Evolutionary conservation across 371 early-diverging fungal genomes (phyloP).

Genomic region (Agmasoma carcini): DNA sequence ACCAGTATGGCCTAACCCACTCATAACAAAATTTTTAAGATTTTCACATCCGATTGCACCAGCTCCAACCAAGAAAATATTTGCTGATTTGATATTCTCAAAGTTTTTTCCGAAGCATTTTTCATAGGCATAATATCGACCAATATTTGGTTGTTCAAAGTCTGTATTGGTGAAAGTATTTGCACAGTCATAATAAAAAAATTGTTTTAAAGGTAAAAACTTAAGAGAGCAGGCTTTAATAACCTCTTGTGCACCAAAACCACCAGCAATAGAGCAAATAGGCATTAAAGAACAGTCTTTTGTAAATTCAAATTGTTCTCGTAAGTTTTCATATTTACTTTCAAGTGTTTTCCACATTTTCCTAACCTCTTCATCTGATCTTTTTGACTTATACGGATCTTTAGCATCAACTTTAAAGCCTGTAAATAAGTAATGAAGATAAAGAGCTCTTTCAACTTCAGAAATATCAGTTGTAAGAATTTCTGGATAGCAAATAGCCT

Average conservation of each 20-base stretch:
- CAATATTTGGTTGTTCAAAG: constrained; percentile 45
- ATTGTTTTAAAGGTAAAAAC: constrained; percentile 82
- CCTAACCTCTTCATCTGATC: constrained; percentile 15
- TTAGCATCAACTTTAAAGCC: too few species aligned
- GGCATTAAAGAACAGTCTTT: constrained; percentile 59
- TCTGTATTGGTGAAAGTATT: constrained; percentile 59
- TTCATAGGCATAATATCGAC: constrained; percentile 71
- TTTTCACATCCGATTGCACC: constrained; percentile 99
- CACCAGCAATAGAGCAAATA: constrained; percentile 88
- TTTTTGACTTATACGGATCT: constrained; percentile 11
- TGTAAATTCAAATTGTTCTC: constrained; percentile 5
- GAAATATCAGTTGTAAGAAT: neutral
- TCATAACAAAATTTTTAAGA: constrained; percentile 97
- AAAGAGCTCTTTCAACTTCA: constrained; percentile 9
- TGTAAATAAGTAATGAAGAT: constrained; percentile 22
- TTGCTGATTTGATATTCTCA: constrained; percentile 65
- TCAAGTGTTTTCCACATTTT: too few species aligned
- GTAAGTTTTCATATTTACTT: neutral
- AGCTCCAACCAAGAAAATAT: constrained; percentile 89
- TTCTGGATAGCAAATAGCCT: neutral
- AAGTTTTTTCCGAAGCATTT: constrained; percentile 80
- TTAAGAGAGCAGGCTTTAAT: constrained; percentile 83
- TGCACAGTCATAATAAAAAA: constrained; percentile 86
- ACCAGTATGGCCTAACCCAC: constrained; percentile 79
- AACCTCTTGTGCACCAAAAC: constrained; percentile 94